phyloP scores from a whole-genome alignment of 345 rosid species.

The Gossypium anomalum region DNA sequence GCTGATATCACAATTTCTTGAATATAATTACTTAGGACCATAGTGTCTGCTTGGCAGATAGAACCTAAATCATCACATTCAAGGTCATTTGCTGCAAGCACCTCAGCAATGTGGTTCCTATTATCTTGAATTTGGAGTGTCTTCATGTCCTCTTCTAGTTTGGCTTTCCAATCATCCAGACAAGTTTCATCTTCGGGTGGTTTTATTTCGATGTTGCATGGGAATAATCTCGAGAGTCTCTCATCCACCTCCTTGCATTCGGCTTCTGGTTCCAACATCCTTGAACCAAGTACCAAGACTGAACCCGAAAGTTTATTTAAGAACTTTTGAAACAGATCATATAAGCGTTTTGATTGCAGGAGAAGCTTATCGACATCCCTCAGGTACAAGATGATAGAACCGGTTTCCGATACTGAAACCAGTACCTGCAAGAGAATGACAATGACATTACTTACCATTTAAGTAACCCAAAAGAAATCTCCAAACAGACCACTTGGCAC shows the following conservation, averaged over 20 bases:
- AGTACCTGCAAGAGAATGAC: constrained; percentile 49
- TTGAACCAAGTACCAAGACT: constrained; percentile 77
- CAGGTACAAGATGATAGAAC: constrained; percentile 63
- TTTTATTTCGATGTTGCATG: constrained; percentile 66
- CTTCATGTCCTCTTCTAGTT: constrained; percentile 86
- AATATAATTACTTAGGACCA: constrained; percentile 65
- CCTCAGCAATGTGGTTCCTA: constrained; percentile 85
- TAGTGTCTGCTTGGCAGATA: constrained; percentile 72
- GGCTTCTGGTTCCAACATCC: constrained; percentile 63
- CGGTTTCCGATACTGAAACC: constrained; percentile 53
- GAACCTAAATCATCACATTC: constrained; percentile 83
- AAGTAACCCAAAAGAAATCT: not conserved
- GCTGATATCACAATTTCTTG: constrained; percentile 87
- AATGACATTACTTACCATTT: not conserved
- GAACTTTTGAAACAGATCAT: constrained; percentile 57
- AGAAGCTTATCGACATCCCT: constrained; percentile 78
- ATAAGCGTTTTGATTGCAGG: constrained; percentile 67
- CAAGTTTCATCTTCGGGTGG: constrained; percentile 80
- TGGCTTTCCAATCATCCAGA: constrained; percentile 71
- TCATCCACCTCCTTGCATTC: constrained; percentile 52
- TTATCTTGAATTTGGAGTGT: constrained; percentile 74
- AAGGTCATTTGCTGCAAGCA: constrained; percentile 85
- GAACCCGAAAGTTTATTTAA: constrained; percentile 72
- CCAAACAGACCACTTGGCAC: not conserved
- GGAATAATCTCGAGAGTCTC: constrained; percentile 50